Base-by-base conservation (phyloP, 1,284 basidiomycete genomes). In the Malassezia sp. region DNA sequence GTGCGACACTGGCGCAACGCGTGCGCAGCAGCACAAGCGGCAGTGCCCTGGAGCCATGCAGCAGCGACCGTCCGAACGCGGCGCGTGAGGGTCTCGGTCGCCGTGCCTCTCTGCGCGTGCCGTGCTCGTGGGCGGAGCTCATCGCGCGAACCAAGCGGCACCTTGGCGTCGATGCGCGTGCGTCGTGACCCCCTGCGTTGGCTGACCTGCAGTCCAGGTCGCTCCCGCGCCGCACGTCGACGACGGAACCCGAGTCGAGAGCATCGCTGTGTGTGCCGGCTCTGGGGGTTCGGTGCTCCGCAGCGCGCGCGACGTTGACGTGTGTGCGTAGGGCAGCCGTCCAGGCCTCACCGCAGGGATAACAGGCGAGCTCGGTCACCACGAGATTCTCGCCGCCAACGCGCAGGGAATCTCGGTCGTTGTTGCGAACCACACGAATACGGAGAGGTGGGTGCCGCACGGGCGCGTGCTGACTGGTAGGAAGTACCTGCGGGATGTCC, bases 341-440 rank as follows among this genome's bases (percentile, higher is more conserved):
- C 55, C 52, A 14, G 15, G 14, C 12, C 26, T 10, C 27, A 10
- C 15, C 21, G 34, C n/a, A n/a, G n/a, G n/a, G 42, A 35, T 68
- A 15, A 67, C 65, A 10, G 66, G 66, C 22, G 66, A 69, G 46
- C 54, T 67, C 17, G 38, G 42, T 12, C 54, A 67, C 54, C 67
- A 70, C 49, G 67, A 68, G 34, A 35, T 64, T n/a, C 52, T 70
- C 18, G 60, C 65, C 1, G 52, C 57, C 41, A 62, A 58, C 14
- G 61, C 61, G 21, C 39, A 52, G 7, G 65, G 63, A n/a, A 41
- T 57, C 26, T 61, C 57, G 12, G 65, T 70, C 23, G 56, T 70
- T 26, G 47, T 67, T 17, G 52, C 61, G 11, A 61, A 66, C 36
- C 67, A 70, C 45, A 58, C 61, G 38, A 67, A 67, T 53, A 61